Conservation (phyloP, 352 stramenopile genomes). For the Blastocystis hominis region DNA sequence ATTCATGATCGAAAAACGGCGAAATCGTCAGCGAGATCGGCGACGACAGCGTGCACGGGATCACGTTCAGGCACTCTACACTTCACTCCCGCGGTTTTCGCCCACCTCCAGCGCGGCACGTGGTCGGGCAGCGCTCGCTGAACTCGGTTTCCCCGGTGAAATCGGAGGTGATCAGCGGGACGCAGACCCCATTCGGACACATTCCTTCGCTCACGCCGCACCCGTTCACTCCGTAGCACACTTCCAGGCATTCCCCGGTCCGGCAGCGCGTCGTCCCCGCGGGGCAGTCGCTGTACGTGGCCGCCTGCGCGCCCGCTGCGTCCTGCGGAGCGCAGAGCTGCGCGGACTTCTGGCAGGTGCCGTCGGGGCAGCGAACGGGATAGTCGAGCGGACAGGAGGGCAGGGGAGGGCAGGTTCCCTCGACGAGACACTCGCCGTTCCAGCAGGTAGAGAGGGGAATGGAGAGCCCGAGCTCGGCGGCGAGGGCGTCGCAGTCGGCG, state of each 20-base stretch:
- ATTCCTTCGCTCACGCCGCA: slow-evolving; percentile 20
- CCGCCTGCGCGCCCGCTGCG: neutral
- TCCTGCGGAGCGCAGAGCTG: neutral
- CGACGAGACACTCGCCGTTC: slow-evolving; percentile 38
- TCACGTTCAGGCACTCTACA: neutral
- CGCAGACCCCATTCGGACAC: neutral
- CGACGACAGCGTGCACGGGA: neutral
- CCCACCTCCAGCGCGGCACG: neutral
- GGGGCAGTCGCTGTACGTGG: neutral
- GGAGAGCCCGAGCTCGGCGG: neutral
- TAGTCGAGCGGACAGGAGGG: neutral
- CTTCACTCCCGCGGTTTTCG: neutral
- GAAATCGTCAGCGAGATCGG: neutral
- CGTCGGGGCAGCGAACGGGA: slow-evolving; percentile 6
- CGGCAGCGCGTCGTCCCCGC: neutral
- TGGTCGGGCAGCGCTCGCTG: neutral
- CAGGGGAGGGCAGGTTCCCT: neutral
- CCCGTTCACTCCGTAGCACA: neutral
- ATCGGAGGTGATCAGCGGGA: neutral
- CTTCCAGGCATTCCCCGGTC: neutral
- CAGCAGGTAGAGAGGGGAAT: neutral
- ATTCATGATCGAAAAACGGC: slow-evolving; percentile 5
- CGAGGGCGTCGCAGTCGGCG: neutral
- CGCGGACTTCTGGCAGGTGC: neutral
- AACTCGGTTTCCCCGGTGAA: neutral